Evolutionary conservation across 2,329 filamentous ascomycete genomes (phyloP), one percentile per base, ranked within the genome.

Genomic region (Penicillium concentricum): DNA sequence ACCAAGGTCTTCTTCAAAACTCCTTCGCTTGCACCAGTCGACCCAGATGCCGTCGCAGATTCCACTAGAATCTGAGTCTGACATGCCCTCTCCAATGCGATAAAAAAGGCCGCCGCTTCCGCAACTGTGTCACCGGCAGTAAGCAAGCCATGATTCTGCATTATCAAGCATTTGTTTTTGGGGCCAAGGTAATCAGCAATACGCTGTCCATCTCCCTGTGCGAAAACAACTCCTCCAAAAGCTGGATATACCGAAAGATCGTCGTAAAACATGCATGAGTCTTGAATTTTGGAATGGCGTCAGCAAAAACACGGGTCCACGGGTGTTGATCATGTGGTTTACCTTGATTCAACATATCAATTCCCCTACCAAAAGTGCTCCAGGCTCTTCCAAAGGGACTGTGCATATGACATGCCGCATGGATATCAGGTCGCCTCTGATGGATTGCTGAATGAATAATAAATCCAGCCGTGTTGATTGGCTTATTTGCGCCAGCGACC

Each of bases 31-130:
- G 0, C 77, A 76, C 20, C 80, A 80, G 18, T 76, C 78, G 12
- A 80, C 81, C 57, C 53, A 3, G 57, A 49, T 4, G 53, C 44
- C 10, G 41, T 30, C 0, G 88, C 86, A 0, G 87, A 86, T 72
- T 92, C 88, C 26, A 86, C 85, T 62, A 82, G 76, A 39, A 91
- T 75, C 74, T 91, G 88, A 18, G 88, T 82, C 50, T 85, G 81
- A 68, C 88, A 91, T 28, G 83, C 84, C 39, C 86, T 79, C 72
- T 91, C 89, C 68, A 91, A 79, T 38, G 87, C 74, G 0, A 84
- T 86, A 67, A 89, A 88, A 35, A 91, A 72, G 67, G 85, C 90
- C 0, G 85, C 86, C 1, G 88, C 88, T 72, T 92, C 89, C 63
- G 90, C 88, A 1, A 92, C 88, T 0, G 88, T 91, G 8, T 72